Conservation (phyloP, 192 early-diverging fungal species). For the Oehlia diaphana region DNA sequence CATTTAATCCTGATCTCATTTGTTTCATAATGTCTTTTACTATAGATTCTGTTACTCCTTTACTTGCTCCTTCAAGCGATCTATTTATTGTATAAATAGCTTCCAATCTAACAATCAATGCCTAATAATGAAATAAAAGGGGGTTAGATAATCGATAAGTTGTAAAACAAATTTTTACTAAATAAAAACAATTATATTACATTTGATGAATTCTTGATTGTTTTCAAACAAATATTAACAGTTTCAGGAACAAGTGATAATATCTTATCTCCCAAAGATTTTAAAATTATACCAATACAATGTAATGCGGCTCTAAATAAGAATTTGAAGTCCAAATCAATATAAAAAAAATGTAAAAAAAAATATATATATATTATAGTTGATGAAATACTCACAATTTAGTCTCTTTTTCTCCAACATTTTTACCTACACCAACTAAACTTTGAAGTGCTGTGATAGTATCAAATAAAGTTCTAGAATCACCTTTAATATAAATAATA, state of each 20-base stretch:
- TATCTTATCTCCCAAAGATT: slow-evolving; percentile 70
- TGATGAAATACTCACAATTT: slow-evolving; percentile 56
- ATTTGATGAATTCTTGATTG: slow-evolving; percentile 62
- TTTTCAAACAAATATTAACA: slow-evolving; percentile 58
- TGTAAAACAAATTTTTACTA: background rate
- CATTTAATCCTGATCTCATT: slow-evolving; percentile 61
- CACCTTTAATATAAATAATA: slow-evolving; percentile 72
- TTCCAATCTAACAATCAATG: slow-evolving; percentile 66
- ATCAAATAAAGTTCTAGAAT: slow-evolving; percentile 75
- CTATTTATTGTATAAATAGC: slow-evolving; percentile 62
- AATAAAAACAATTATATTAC: slow-evolving; percentile 23
- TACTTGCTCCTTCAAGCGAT: slow-evolving; percentile 73
- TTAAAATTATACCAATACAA: slow-evolving; percentile 77
- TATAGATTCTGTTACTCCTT: slow-evolving; percentile 65
- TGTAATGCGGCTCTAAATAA: slow-evolving; percentile 67
- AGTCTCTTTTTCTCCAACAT: slow-evolving; percentile 60
- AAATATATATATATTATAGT: background rate
- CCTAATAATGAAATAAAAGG: slow-evolving; percentile 32
- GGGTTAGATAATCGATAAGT: background rate
- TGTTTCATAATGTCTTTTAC: slow-evolving; percentile 73
- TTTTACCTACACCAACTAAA: slow-evolving; percentile 54
- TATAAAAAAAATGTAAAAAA: background rate
- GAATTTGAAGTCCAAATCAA: no score
- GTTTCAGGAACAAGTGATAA: slow-evolving; percentile 72
- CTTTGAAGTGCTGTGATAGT: slow-evolving; percentile 66